Percentiles rank a stretch among this genome's conserved stretches.
These are phyloP conservation scores for Boletellus emodensis DNA, from an alignment of 768 basidiomycete genomes.

Conservation along the genomic window DNA sequence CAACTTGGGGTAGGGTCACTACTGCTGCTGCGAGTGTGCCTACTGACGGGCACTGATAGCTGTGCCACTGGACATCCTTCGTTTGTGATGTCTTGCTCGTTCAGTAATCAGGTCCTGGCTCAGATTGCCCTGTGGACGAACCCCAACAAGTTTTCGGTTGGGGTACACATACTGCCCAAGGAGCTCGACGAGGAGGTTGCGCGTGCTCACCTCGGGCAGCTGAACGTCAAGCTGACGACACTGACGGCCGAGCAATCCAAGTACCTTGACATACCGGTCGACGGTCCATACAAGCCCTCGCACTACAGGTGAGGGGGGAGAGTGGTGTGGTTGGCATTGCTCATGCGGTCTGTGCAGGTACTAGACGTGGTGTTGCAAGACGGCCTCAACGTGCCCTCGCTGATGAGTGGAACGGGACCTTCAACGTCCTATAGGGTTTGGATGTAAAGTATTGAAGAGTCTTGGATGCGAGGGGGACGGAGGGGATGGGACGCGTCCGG, in stretches of 20 bases:
- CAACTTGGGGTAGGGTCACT: constrained; percentile 76
- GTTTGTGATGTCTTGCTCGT: constrained; percentile 99
- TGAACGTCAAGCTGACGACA: constrained; percentile 91
- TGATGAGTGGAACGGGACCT: constrained; percentile 56
- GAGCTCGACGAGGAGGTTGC: constrained; percentile 99
- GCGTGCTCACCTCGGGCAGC: constrained; percentile 85
- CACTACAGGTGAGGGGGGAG: constrained; percentile 54
- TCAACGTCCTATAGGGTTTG: constrained; percentile 54
- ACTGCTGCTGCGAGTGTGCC: background rate
- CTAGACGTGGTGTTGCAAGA: constrained; percentile 32
- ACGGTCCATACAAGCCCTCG: constrained; percentile 74
- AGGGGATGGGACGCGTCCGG: constrained; percentile 13
- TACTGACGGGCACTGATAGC: constrained; percentile 31
- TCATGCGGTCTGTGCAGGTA: constrained; percentile 23
- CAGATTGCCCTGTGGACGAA: constrained; percentile 98
- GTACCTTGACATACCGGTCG: constrained; percentile 87
- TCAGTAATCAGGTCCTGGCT: constrained; percentile 96
- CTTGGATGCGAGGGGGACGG: constrained; percentile 32
- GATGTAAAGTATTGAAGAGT: constrained; percentile 51
- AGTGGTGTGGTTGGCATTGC: background rate
- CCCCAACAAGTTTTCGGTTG: constrained; percentile 87
- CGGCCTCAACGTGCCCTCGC: constrained; percentile 81
- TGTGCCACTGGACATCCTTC: constrained; percentile 99
- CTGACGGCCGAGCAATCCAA: constrained; percentile 69
- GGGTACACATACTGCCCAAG: constrained; percentile 98